These are phyloP conservation scores for Scheffersomyces illinoinensis DNA, from an alignment of 1,139 yeast species.

Conservation along the genomic window DNA sequence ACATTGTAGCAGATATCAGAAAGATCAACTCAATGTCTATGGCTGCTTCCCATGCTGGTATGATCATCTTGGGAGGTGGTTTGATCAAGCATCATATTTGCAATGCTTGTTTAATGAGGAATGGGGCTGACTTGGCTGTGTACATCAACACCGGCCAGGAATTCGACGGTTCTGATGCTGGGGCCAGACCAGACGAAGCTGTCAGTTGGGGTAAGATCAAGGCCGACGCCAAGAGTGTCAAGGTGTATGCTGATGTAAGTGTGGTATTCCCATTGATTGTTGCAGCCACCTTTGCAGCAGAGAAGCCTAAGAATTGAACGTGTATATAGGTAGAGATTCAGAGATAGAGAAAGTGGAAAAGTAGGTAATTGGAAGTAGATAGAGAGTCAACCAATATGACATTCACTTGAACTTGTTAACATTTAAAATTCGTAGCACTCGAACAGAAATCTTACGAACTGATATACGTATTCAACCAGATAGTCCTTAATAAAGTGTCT, in stretches of 20 bases:
- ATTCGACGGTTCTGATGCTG: constrained; percentile 98
- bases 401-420: no score
- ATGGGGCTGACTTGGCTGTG: constrained; percentile 98
- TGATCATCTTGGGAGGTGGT: constrained; percentile 97
- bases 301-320: constrained; percentile 22
- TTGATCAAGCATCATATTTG: constrained; percentile 94
- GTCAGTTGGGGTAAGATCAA: constrained; percentile 98
- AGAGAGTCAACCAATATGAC: neutral
- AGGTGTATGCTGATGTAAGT: constrained; percentile 96
- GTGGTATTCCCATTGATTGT: constrained; percentile 93
- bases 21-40: constrained; percentile 88
- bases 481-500: neutral
- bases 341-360: neutral
- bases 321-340: neutral
- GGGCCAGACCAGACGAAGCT: constrained; percentile 99
- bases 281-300: constrained; percentile 90
- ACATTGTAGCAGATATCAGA: constrained; percentile 92
- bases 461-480: neutral
- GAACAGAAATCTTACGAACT: neutral
- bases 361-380: neutral
- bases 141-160: constrained; percentile 98
- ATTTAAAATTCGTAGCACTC: neutral
- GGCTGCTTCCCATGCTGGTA: constrained; percentile 95
- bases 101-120: constrained; percentile 97
- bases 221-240: constrained; percentile 87